phyloP scores from a whole-genome alignment of 352 stramenopile species.

The Phytophthora lateralis region DNA sequence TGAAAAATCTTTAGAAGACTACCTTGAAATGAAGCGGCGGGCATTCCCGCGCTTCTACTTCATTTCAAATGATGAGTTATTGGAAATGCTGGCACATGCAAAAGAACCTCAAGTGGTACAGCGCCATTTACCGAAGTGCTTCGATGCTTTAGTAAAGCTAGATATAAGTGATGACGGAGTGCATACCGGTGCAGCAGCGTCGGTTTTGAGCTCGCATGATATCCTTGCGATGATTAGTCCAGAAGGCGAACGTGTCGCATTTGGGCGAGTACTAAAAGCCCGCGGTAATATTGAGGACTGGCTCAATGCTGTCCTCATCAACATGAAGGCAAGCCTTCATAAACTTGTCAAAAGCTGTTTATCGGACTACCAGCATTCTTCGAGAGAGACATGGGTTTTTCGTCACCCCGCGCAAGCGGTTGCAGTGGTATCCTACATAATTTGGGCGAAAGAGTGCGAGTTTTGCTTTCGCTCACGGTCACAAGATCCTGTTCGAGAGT shows the following conservation, averaged over 20 bases:
- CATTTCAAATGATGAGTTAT: conserved; percentile 86
- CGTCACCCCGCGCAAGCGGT: conserved; percentile 91
- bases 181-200: conserved; percentile 8
- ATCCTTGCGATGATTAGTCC: conserved; percentile 83
- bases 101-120: conserved; percentile 83
- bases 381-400: conserved; percentile 85
- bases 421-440: conserved; percentile 90
- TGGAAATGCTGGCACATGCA: conserved; percentile 84
- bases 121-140: conserved; percentile 84
- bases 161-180: conserved; percentile 64
- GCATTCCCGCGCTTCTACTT: conserved; percentile 90
- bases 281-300: conserved; percentile 90
- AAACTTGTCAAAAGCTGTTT: conserved; percentile 77
- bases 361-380: conserved; percentile 87
- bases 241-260: conserved; percentile 80
- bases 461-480: conserved; percentile 59
- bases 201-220: conserved; percentile 37
- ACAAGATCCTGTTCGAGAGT: conserved; percentile 54
- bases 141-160: conserved; percentile 80
- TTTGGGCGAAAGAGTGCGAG: conserved; percentile 78
- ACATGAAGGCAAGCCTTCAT: conserved; percentile 79
- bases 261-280: conserved; percentile 79
- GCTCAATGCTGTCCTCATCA: conserved; percentile 72
- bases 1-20: conserved; percentile 85
- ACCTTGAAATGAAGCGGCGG: conserved; percentile 83